These are phyloP conservation scores for Boletus rubescentipes DNA, from an alignment of 768 basidiomycete genomes.

Conservation along the genomic window DNA sequence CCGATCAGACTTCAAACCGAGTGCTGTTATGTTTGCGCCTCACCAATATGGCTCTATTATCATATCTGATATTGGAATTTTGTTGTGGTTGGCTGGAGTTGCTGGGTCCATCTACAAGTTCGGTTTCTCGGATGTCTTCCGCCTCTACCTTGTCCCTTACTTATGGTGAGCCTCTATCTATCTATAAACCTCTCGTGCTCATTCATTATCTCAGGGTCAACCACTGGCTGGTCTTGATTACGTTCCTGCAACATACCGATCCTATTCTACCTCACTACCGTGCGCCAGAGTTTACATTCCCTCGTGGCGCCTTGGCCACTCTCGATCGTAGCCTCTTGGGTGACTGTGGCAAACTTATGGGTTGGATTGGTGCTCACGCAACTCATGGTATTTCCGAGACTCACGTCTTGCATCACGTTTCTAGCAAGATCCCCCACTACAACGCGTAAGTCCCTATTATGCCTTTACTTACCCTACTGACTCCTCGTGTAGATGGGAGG, in stretches of 20 bases:
- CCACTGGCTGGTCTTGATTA: constrained; percentile 96
- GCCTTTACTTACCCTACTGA: neutral
- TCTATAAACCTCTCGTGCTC: neutral
- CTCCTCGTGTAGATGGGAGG: constrained; percentile 69
- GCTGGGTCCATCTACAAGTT: constrained; percentile 53
- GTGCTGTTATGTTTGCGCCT: constrained; percentile 77
- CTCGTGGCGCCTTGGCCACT: constrained; percentile 90
- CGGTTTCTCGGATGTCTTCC: constrained; percentile 72
- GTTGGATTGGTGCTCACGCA: constrained; percentile 79
- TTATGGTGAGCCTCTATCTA: constrained; percentile 52
- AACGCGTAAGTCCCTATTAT: constrained; percentile 50
- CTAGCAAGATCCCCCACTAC: constrained; percentile 96
- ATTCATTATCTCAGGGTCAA: constrained; percentile 54
- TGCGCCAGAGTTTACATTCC: constrained; percentile 85
- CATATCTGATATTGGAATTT: constrained; percentile 79
- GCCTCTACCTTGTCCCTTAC: constrained; percentile 85
- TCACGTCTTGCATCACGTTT: constrained; percentile 89
- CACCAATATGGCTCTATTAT: constrained; percentile 77
- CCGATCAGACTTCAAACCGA: constrained; percentile 69
- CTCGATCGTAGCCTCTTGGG: constrained; percentile 82
- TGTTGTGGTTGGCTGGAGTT: constrained; percentile 67
- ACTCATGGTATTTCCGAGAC: constrained; percentile 95
- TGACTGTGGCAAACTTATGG: constrained; percentile 76
- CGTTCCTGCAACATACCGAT: constrained; percentile 98
- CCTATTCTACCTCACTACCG: constrained; percentile 94